These are phyloP conservation scores for Phyllosticta citribraziliensis DNA, from an alignment of 2,329 filamentous ascomycete species.

Conservation along the genomic window DNA sequence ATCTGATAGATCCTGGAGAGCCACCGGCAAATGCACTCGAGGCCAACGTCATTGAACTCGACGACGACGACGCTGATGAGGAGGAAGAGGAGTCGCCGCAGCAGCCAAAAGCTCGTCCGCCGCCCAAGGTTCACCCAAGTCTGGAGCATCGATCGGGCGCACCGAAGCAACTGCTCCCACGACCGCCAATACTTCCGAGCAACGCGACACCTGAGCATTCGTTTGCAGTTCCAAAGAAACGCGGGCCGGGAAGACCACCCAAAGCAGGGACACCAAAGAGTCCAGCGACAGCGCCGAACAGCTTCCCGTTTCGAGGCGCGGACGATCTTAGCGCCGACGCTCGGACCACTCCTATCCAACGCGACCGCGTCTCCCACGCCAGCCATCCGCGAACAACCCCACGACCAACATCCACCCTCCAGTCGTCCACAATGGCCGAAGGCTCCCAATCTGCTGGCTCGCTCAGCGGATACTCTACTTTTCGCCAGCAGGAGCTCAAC, in stretches of 20 bases:
- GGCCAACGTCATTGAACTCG: slow-evolving; percentile 16
- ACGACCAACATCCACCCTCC: slow-evolving; percentile 1
- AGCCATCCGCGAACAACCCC: not conserved
- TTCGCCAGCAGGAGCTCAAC: slow-evolving; percentile 23
- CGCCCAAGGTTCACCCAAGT: not conserved
- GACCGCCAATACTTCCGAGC: not conserved
- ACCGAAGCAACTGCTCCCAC: not conserved
- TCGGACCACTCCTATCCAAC: slow-evolving; percentile 2
- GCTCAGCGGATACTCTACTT: slow-evolving; percentile 32
- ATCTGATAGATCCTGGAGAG: slow-evolving; percentile 48
- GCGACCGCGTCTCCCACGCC: not conserved
- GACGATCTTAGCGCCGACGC: not conserved
- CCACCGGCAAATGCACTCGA: slow-evolving; percentile 30
- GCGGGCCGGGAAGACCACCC: not conserved
- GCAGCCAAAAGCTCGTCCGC: not conserved
- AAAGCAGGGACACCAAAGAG: not conserved
- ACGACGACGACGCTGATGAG: slow-evolving; percentile 24
- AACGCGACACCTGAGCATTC: not conserved
- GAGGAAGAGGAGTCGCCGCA: slow-evolving; percentile 14
- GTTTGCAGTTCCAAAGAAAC: not conserved
- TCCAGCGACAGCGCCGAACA: not conserved
- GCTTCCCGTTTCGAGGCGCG: not conserved
- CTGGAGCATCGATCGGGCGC: not conserved
- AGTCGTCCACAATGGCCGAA: slow-evolving; percentile 2
- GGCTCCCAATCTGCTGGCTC: slow-evolving; percentile 13